Evolutionary conservation across 257 asterid genomes (phyloP).

Genomic region (Plectranthus barbatus): DNA sequence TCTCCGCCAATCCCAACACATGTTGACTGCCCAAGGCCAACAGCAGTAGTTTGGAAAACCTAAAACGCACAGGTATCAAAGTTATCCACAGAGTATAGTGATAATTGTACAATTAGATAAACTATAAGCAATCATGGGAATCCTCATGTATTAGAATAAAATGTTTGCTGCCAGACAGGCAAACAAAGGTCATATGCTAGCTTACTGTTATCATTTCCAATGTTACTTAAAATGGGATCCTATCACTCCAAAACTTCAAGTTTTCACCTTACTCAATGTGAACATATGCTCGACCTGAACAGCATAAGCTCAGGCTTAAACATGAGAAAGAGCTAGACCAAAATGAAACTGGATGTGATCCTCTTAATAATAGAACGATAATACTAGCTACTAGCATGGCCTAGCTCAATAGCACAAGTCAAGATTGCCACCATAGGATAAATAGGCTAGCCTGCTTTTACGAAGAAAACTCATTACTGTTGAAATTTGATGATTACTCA

Average conservation of each 20-base stretch:
- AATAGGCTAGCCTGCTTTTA: background rate
- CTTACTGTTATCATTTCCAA: background rate
- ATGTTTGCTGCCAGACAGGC: background rate
- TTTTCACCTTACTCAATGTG: background rate
- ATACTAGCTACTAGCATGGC: background rate
- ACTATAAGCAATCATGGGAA: background rate
- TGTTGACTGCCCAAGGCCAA: constrained; percentile 97
- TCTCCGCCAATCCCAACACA: constrained; percentile 98
- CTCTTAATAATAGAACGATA: background rate
- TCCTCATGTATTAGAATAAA: background rate
- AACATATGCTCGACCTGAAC: background rate
- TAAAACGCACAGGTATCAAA: constrained; percentile 17
- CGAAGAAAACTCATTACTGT: background rate
- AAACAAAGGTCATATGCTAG: background rate
- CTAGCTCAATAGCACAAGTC: background rate
- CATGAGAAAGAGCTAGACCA: background rate
- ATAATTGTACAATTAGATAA: background rate
- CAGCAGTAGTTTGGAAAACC: constrained; percentile 99
- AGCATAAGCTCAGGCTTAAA: background rate
- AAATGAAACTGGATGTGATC: background rate
- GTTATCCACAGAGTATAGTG: constrained; percentile 3
- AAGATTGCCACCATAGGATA: background rate
- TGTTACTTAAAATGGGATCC: background rate
- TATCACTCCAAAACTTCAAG: background rate
- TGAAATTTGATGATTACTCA: background rate